These are phyloP conservation scores for Leccinellum albellum DNA, from an alignment of 768 basidiomycete species.

Conservation along the genomic window DNA sequence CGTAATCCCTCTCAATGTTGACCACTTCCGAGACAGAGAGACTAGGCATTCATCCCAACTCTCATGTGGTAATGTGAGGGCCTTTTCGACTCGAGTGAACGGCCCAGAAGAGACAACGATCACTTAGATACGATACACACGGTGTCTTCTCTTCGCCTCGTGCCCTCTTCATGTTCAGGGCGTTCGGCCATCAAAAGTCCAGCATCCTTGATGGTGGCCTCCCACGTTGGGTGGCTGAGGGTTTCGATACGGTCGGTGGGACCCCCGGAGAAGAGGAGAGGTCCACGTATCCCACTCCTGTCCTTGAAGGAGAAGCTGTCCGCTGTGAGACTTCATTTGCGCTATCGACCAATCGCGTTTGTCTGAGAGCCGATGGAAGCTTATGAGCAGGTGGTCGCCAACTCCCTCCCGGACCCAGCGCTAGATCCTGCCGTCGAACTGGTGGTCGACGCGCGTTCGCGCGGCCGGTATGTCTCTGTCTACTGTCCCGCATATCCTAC, in stretches of 20 bases:
- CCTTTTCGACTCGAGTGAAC: neutral
- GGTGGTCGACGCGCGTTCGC: slow-evolving; percentile 84
- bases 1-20: slow-evolving; percentile 3
- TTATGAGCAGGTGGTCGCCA: slow-evolving; percentile 78
- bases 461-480: slow-evolving; percentile 57
- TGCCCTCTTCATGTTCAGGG: slow-evolving; percentile 90
- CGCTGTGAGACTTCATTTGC: slow-evolving; percentile 36
- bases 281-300: slow-evolving; percentile 50
- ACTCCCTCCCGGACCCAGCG: slow-evolving; percentile 50
- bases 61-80: slow-evolving; percentile 79
- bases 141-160: slow-evolving; percentile 93
- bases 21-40: slow-evolving; percentile 41
- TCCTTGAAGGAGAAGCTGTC: slow-evolving; percentile 47
- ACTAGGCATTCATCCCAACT: slow-evolving; percentile 66
- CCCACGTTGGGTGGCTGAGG: slow-evolving; percentile 73
- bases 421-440: slow-evolving; percentile 51
- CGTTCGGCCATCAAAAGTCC: slow-evolving; percentile 83
- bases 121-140: slow-evolving; percentile 75
- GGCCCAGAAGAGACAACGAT: slow-evolving; percentile 7
- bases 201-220: slow-evolving; percentile 93
- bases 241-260: slow-evolving; percentile 45
- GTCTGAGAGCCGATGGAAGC: slow-evolving; percentile 38
- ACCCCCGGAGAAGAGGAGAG: slow-evolving; percentile 23
- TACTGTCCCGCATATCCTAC: neutral
- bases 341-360: slow-evolving; percentile 30